Conservation (phyloP, 768 basidiomycete genomes). For the Termitomyces sp. region DNA sequence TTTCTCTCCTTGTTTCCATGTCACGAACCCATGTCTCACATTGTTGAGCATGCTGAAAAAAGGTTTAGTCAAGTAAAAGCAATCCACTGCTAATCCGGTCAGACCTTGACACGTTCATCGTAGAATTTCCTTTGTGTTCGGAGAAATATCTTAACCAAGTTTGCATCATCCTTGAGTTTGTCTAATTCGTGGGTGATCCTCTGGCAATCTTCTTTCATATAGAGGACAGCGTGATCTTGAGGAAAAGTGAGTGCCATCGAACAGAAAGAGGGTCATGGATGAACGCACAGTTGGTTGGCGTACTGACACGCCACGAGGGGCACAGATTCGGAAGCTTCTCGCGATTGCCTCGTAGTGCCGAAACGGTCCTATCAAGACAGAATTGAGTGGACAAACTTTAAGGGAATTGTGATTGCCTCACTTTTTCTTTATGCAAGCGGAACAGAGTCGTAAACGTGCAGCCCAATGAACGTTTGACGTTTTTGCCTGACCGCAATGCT, state of each 20-base stretch:
- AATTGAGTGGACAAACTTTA: background rate
- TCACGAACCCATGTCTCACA: background rate
- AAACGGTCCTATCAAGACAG: background rate
- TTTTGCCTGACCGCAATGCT: conserved; percentile 11
- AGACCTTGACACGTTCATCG: background rate
- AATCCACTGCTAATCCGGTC: background rate
- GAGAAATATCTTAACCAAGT: background rate
- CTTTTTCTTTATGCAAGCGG: background rate
- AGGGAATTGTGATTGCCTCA: background rate
- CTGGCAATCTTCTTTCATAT: background rate
- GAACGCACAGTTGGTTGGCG: background rate
- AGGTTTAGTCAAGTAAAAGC: background rate
- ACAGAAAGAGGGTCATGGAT: background rate
- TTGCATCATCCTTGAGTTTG: background rate
- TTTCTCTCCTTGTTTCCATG: conserved; percentile 3
- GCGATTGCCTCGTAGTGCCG: background rate
- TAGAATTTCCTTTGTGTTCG: background rate
- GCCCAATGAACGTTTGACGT: conserved; percentile 15
- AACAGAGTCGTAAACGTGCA: conserved; percentile 16
- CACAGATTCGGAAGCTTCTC: conserved; percentile 1
- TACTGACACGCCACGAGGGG: background rate
- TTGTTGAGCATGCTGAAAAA: background rate
- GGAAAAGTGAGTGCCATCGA: background rate
- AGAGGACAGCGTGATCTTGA: background rate
- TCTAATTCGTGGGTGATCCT: background rate